Evolutionary conservation across 208 protist genomes (phyloP).

Genomic region (Tritrichomonas foetus): DNA sequence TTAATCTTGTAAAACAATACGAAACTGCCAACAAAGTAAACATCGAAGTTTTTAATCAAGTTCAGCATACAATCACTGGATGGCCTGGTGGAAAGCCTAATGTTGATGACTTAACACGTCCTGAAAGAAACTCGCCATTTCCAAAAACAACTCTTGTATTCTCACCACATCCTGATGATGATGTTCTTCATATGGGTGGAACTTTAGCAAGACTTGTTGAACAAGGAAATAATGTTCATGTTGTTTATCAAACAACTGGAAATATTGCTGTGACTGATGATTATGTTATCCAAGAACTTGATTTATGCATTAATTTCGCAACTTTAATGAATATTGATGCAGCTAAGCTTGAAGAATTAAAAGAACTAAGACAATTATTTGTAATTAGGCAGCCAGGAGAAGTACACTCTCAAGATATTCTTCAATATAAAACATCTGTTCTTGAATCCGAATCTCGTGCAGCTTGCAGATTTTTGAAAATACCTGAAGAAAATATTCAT

Average conservation of each 20-base stretch:
- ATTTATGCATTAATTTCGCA: neutral
- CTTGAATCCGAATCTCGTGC: neutral
- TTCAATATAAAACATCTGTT: neutral
- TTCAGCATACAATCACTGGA: neutral
- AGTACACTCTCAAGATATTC: neutral
- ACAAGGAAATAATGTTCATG: neutral
- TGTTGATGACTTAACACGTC: too few species aligned
- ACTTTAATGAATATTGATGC: neutral
- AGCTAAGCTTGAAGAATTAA: neutral
- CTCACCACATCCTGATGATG: neutral
- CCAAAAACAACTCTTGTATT: neutral
- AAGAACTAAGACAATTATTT: neutral
- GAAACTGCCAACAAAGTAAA: neutral
- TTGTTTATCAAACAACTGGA: neutral
- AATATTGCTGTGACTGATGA: neutral
- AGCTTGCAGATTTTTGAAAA: neutral
- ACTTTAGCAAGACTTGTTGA: neutral
- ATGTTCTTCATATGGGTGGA: neutral
- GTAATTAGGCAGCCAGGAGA: neutral
- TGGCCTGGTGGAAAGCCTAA: neutral
- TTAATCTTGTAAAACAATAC: neutral
- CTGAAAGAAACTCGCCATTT: too few species aligned
- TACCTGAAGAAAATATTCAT: neutral
- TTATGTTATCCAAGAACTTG: neutral
- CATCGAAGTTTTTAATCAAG: neutral